These are phyloP conservation scores for Nicotiana knightiana DNA, from an alignment of 257 asterid genomes.

Conservation along the genomic window DNA sequence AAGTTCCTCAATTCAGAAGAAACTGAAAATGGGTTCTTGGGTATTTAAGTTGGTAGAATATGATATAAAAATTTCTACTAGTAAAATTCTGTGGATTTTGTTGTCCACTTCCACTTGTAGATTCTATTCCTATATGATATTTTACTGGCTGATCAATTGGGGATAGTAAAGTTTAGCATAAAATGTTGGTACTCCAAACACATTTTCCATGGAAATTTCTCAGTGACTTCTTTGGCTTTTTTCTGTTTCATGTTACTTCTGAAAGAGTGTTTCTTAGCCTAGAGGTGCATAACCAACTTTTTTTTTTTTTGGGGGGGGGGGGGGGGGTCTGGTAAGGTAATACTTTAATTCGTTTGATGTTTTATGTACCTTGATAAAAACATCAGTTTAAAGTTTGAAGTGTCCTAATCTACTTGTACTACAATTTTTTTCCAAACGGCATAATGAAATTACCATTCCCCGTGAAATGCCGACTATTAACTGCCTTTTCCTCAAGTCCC, in stretches of 20 bases:
- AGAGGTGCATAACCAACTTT: neutral
- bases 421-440: neutral
- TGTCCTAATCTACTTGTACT: neutral
- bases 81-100: neutral
- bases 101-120: neutral
- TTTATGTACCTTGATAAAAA: neutral
- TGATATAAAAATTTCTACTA: neutral
- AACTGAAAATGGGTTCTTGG: neutral
- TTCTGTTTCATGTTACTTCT: neutral
- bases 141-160: neutral
- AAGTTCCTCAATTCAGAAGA: conserved; percentile 20
- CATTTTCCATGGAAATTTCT: neutral
- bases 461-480: neutral
- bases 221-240: neutral
- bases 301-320: too few relatives aligned
- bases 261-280: neutral
- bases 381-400: neutral
- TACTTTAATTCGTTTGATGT: neutral
- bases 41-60: neutral
- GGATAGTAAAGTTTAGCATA: neutral
- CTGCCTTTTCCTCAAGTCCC: neutral
- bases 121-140: neutral
- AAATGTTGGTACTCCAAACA: neutral
- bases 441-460: neutral
- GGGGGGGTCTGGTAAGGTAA: neutral